These are phyloP conservation scores for Pseudogymnoascus sp. DNA, from an alignment of 2,329 filamentous ascomycete genomes.

Conservation along the genomic window DNA sequence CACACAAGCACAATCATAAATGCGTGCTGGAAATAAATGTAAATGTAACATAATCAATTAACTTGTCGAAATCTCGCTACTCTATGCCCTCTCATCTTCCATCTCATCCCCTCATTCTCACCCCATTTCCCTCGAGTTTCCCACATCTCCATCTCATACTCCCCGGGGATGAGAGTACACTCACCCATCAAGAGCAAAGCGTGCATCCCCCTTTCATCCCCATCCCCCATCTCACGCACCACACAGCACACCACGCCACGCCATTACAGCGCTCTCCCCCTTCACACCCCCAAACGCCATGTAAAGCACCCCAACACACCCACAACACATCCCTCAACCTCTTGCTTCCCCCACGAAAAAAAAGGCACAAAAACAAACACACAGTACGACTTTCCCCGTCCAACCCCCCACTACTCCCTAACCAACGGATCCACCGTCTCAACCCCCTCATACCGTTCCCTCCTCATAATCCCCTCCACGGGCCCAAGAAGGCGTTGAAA, in stretches of 20 bases:
- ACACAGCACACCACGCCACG: not conserved
- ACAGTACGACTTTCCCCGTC: too few species aligned
- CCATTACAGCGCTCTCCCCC: not conserved
- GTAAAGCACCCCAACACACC: not conserved
- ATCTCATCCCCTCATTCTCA: not conserved
- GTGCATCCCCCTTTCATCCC: too few species aligned
- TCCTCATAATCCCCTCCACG: slow-evolving; percentile 88
- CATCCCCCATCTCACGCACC: not conserved
- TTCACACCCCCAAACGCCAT: not conserved
- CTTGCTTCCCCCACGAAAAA: too few species aligned
- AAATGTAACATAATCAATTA: too few species aligned
- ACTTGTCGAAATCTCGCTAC: too few species aligned
- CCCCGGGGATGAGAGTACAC: not conserved
- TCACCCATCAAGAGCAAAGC: not conserved
- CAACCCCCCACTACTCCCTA: slow-evolving; percentile 17
- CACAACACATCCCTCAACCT: too few species aligned
- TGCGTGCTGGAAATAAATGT: too few species aligned
- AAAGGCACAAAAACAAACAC: slow-evolving; percentile 9
- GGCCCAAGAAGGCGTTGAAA: slow-evolving; percentile 90
- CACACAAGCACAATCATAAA: too few species aligned
- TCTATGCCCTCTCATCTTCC: too few species aligned
- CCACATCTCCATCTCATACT: not conserved
- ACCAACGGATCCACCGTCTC: slow-evolving; percentile 59
- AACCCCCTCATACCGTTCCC: slow-evolving; percentile 56
- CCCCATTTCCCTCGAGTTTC: too few species aligned